Conservation (phyloP, 495 filamentous ascomycete genomes). For the Hypoxylon fragiforme region DNA sequence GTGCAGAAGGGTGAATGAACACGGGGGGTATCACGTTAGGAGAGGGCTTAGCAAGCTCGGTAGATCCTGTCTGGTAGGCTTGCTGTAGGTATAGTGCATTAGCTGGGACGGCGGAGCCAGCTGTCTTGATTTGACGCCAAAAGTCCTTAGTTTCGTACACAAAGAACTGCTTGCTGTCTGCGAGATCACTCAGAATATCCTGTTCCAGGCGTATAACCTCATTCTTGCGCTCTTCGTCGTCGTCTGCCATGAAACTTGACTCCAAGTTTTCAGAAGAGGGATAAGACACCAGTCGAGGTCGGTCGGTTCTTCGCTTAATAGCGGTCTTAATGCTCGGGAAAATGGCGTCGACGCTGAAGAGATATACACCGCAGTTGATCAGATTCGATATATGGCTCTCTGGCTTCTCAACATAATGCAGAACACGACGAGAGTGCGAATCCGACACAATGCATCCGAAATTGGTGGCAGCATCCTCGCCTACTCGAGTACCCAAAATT, state of each 20-base stretch:
- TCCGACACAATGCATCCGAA: slow-evolving; percentile 99
- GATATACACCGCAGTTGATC: slow-evolving; percentile 99
- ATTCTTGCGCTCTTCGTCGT: slow-evolving; percentile 73
- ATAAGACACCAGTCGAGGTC: slow-evolving; percentile 88
- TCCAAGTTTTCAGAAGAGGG: slow-evolving; percentile 94
- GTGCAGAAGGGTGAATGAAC: slow-evolving; percentile 94
- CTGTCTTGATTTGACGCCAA: slow-evolving; percentile 99
- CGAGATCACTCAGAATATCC: slow-evolving; percentile 94
- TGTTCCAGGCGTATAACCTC: slow-evolving; percentile 95
- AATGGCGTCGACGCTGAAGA: slow-evolving; percentile 92
- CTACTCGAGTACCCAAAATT: slow-evolving; percentile 90
- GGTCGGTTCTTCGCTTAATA: slow-evolving; percentile 93
- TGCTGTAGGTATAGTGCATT: slow-evolving; percentile 98
- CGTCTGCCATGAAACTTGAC: slow-evolving; percentile 73
- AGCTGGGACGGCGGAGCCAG: slow-evolving; percentile 93
- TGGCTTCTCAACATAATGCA: slow-evolving; percentile 99
- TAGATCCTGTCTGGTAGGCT: slow-evolving; percentile 80
- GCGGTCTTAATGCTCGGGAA: slow-evolving; percentile 94
- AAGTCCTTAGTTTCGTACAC: slow-evolving; percentile 99
- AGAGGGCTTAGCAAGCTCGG: slow-evolving; percentile 81
- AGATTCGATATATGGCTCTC: slow-evolving; percentile 98
- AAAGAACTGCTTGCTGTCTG: slow-evolving; percentile 97
- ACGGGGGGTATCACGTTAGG: slow-evolving; percentile 92
- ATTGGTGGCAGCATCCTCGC: slow-evolving; percentile 89
- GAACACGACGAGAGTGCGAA: slow-evolving; percentile 88